Evolutionary conservation across 352 stramenopile species (phyloP).

Genomic region (Globisporangium cystogenes): DNA sequence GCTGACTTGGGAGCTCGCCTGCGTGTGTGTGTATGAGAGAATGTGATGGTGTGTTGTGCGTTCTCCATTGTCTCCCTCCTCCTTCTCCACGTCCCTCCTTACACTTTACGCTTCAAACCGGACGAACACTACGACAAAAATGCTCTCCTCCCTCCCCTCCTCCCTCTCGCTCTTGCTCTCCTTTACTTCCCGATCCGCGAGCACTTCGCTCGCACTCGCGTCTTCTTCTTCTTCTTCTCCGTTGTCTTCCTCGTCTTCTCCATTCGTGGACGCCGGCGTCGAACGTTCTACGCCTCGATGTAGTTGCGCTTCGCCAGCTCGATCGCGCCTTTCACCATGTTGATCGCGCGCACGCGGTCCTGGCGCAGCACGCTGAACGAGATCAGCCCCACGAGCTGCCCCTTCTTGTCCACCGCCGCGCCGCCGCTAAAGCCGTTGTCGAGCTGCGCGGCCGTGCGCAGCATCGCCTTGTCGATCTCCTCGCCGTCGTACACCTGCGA

Average conservation of each 20-base stretch:
- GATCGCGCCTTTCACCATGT: constrained; percentile 87
- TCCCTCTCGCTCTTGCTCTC: not conserved
- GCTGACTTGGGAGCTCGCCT: too few relatives aligned
- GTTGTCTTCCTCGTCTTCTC: too few relatives aligned
- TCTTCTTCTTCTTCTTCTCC: not conserved
- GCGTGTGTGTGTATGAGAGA: too few relatives aligned
- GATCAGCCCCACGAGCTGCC: constrained; percentile 78
- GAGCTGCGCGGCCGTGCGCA: constrained; percentile 76
- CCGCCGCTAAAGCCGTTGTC: constrained; percentile 86
- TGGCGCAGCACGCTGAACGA: constrained; percentile 84
- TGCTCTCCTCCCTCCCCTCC: constrained; percentile 5
- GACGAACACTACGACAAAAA: constrained; percentile 16
- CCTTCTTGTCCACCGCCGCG: constrained; percentile 82
- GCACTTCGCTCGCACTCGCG: not conserved
- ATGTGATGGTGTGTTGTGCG: not conserved
- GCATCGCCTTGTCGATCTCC: constrained; percentile 84
- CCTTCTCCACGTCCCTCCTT: constrained; percentile 1
- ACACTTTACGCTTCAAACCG: constrained; percentile 11
- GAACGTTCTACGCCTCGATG: constrained; percentile 40
- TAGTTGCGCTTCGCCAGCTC: constrained; percentile 77
- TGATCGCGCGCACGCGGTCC: constrained; percentile 83
- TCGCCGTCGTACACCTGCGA: constrained; percentile 82
- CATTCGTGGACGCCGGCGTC: not conserved
- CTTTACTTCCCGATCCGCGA: not conserved
- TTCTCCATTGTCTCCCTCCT: not conserved